Percentiles rank a stretch among this genome's conserved stretches.
Conservation (phyloP, 805 yeast genomes). For the Aciculoconidium aculeatum region DNA sequence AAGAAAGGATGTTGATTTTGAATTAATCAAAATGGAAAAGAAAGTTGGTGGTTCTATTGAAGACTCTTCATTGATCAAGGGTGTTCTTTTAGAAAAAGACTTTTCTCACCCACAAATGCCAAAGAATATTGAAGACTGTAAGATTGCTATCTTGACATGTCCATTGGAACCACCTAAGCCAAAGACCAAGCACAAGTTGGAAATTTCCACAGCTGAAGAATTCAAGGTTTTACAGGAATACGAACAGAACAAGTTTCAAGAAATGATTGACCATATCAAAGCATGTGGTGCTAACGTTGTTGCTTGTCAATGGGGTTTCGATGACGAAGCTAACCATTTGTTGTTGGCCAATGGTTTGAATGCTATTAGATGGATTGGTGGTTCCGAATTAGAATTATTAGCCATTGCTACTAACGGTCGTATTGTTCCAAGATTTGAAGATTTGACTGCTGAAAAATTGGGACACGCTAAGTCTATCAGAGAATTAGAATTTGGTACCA, state of each 20-base stretch:
- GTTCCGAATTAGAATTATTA: slow-evolving; percentile 88
- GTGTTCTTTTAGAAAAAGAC: slow-evolving; percentile 93
- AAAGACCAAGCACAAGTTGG: slow-evolving; percentile 95
- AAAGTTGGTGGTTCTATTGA: slow-evolving; percentile 92
- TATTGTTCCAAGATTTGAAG: slow-evolving; percentile 96
- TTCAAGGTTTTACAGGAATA: slow-evolving; percentile 85
- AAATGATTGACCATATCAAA: slow-evolving; percentile 85
- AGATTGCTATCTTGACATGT: slow-evolving; percentile 91
- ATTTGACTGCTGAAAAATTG: slow-evolving; percentile 70
- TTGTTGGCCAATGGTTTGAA: slow-evolving; percentile 83
- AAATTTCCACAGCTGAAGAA: slow-evolving; percentile 90
- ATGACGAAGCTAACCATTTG: slow-evolving; percentile 95
- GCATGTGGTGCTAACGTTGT: slow-evolving; percentile 91
- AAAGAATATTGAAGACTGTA: slow-evolving; percentile 67
- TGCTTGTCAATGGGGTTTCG: slow-evolving; percentile 99
- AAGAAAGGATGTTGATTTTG: slow-evolving; percentile 94
- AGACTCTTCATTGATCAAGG: slow-evolving; percentile 79
- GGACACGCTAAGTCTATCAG: slow-evolving; percentile 83
- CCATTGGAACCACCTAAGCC: slow-evolving; percentile 99
- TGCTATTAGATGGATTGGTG: slow-evolving; percentile 99
- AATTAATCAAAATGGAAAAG: slow-evolving; percentile 90
- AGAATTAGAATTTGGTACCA: slow-evolving; percentile 93
- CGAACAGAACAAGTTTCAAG: slow-evolving; percentile 84
- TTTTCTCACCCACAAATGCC: slow-evolving; percentile 99
- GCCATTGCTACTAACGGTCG: slow-evolving; percentile 98